Evolutionary conservation across 768 basidiomycete species (phyloP), one percentile per base, ranked within the genome.

Genomic region (Mycena latifolia): DNA sequence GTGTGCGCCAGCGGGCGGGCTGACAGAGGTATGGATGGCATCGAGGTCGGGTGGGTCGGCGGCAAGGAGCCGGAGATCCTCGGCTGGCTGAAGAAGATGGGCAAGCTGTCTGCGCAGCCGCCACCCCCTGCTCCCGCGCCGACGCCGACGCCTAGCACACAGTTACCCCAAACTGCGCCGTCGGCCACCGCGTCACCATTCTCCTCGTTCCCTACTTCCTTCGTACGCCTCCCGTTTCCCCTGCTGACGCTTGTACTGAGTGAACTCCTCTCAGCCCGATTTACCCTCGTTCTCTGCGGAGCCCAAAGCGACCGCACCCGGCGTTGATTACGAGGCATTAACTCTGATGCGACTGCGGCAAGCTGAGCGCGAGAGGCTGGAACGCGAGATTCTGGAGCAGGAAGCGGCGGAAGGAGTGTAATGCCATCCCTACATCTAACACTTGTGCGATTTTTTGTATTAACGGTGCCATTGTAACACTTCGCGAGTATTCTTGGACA

Each of bases 301-400:
- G 73, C 20, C 45, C 71, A n/a, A 75, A 72, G 24, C 77, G n/a
- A 53, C 74, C 22, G 67, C 77, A 24, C 72, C 81, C 14, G 85
- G 85, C 2, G 69, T 94, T 52, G 92, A 94, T 74, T 95, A 90
- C 61, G 94, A 95, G 77, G 87, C 90, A 3, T 73, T 94, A 64
- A 95, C 92, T 0, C 81, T 95, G 37, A 85, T 95, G 84, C 86
- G 93, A 6, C 80, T 96, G 74, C 83, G 93, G 37, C 92, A 95
- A 72, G 92, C 93, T 0, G 94, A 95, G 75, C 83, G 91, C 41
- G 90, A 89, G 67, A 81, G 90, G 47, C 74, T 96, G 27, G 94
- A 95, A 74, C 82, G 86, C 63, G 92, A 94, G 75, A 93, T 94
- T 68, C 76, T 87, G 41, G 91, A 92, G 73, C 84, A 86, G 57